phyloP scores from a whole-genome alignment of 2,329 filamentous ascomycete species.

The Volutella citrinella region DNA sequence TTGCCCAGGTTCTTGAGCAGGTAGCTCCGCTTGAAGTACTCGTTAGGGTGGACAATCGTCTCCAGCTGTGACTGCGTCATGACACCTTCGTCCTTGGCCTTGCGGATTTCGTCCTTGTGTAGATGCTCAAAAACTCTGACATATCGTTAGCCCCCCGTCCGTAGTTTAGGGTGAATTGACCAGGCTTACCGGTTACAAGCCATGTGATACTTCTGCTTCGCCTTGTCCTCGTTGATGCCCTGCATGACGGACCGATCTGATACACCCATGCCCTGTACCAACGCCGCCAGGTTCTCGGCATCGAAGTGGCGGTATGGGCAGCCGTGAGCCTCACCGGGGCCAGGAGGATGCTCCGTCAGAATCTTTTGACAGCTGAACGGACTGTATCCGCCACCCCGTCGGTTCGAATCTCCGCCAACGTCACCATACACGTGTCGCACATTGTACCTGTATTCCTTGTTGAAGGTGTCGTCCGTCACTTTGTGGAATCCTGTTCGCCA shows the following conservation, averaged over 20 bases:
- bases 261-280: conserved; percentile 78
- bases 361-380: conserved; percentile 96
- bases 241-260: conserved; percentile 73
- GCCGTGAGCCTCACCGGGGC: conserved; percentile 86
- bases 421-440: conserved; percentile 93
- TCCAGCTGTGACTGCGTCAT: conserved; percentile 77
- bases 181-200: conserved; percentile 85
- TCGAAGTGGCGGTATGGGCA: conserved; percentile 95
- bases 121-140: conserved; percentile 81
- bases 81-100: conserved; percentile 70
- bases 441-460: conserved; percentile 97
- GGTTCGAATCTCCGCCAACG: conserved; percentile 87
- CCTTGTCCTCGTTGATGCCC: conserved; percentile 84
- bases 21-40: conserved; percentile 95
- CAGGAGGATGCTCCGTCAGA: conserved; percentile 81
- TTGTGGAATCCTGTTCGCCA: conserved; percentile 86
- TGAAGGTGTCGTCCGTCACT: conserved; percentile 90
- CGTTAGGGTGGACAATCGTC: conserved; percentile 95
- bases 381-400: conserved; percentile 81
- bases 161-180: no score
- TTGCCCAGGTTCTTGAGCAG: conserved; percentile 75
- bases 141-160: conserved; percentile 2
- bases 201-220: conserved; percentile 85
- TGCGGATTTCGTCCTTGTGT: conserved; percentile 76
- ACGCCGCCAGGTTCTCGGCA: conserved; percentile 74